Base-by-base conservation (phyloP, 345 rosid genomes). In the Syzygium jambos region DNA sequence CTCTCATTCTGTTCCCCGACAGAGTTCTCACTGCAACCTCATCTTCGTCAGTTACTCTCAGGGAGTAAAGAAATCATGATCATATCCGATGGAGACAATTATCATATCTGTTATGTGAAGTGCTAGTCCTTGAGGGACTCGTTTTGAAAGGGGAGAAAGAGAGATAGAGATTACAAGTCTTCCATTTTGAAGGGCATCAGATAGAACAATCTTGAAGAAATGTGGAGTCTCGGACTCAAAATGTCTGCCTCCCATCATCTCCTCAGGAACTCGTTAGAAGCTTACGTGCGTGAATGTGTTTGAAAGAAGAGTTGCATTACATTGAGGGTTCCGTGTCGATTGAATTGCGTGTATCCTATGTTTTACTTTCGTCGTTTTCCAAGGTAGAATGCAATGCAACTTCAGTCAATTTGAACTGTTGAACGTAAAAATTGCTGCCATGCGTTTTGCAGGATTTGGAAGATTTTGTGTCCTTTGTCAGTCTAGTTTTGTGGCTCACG, bases 121-220 rank as follows among this genome's bases (percentile, higher is more conserved):
- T 27, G 78, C 22, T 8, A 30, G 43, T 65, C 78, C 78, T 57
- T 25, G 29, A 25, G 29, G 14, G 29, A 25, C 63, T 10, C 63
- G 14, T 25, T 57, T 57, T 14, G 29, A 4, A 57, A 57, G 29
- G 15, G 6, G 29, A 57, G 38, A 12, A 5, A 68, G 63, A 57
- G n/a, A 57, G 78, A 17, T 23, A 34, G 25, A 68, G 23, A 68
- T 68, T 68, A 65, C 88, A 73, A 86, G 77, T 27, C 57, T 88
- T 22, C 87, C 56, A 41, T 86, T 59, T 41, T 41, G 85, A 5
- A 86, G 34, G 27, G 85, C 41, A 21, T 84, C 77, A 13, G 54
- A 30, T 27, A 88, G 85, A 63, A 88, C 78, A 51, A 88, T 59
- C 84, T 86, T 85, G 85, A 88, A 86, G 68, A 88, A 86, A 17